A percentile compares a stretch with the other conserved stretches of the same genome.
Conservation (phyloP, 768 basidiomycete genomes). For the Psilocybe tampanensis region DNA sequence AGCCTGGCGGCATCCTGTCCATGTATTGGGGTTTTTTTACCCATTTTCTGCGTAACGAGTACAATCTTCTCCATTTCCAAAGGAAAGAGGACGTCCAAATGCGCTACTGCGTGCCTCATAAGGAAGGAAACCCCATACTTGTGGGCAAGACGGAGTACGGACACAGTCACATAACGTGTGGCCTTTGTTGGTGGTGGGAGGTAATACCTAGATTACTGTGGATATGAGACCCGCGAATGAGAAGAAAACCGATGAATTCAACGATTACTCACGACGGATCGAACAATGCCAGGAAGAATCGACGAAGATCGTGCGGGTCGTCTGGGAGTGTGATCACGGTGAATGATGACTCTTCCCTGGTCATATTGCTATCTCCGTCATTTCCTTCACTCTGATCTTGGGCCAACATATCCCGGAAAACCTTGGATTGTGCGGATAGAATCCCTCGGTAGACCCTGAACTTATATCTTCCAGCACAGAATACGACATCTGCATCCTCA, state of each 20-base stretch:
- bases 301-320: background rate
- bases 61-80: background rate
- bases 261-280: background rate
- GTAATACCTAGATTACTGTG: background rate
- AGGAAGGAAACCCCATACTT: conserved; percentile 3
- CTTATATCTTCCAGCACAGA: background rate
- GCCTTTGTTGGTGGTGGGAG: background rate
- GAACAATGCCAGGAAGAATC: background rate
- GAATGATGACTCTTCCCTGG: no score
- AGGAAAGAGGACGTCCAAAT: conserved; percentile 1
- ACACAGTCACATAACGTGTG: background rate
- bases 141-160: background rate
- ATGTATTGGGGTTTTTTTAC: no score
- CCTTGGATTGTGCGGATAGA: background rate
- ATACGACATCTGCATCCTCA: conserved; percentile 1
- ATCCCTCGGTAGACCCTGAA: background rate
- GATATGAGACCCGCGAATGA: background rate
- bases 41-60: no score
- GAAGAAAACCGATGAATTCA: background rate
- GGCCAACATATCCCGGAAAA: conserved; percentile 4
- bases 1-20: no score
- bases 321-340: background rate
- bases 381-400: no score
- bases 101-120: background rate
- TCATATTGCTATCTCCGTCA: no score